These are phyloP conservation scores for Malassezia arunalokei DNA, from an alignment of 1,284 basidiomycete species.

Conservation along the genomic window DNA sequence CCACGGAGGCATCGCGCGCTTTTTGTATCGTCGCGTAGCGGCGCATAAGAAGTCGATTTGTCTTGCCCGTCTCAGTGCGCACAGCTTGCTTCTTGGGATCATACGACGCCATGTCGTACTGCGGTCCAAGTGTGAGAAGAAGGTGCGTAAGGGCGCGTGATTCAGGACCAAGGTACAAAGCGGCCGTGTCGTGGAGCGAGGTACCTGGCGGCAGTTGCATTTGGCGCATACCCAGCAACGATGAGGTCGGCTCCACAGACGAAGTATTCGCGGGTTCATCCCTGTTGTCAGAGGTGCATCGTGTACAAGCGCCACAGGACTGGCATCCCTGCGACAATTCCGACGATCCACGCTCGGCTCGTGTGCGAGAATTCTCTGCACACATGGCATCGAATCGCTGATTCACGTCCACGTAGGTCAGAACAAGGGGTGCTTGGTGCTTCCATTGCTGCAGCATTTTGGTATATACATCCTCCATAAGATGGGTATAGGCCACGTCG, in stretches of 20 bases:
- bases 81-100: constrained; percentile 53
- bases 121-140: constrained; percentile 48
- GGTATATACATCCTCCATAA: constrained; percentile 18
- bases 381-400: constrained; percentile 20
- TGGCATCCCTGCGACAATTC: neutral
- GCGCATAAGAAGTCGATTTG: constrained; percentile 75
- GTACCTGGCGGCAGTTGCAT: neutral
- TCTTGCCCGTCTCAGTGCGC: constrained; percentile 53
- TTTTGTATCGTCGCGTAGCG: constrained; percentile 77
- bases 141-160: constrained; percentile 71
- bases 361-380: neutral
- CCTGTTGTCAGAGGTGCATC: neutral
- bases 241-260: neutral
- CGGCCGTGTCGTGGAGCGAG: constrained; percentile 43
- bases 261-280: neutral
- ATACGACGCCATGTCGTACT: constrained; percentile 56
- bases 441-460: constrained; percentile 48
- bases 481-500: constrained; percentile 65
- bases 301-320: neutral
- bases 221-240: constrained; percentile 3
- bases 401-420: constrained; percentile 27
- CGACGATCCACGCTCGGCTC: neutral
- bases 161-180: constrained; percentile 76
- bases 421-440: constrained; percentile 14
- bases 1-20: constrained; percentile 81